Percentiles rank a stretch among this genome's conserved stretches.
Conservation (phyloP, 768 basidiomycete species). For the Sarcodon sp. region DNA sequence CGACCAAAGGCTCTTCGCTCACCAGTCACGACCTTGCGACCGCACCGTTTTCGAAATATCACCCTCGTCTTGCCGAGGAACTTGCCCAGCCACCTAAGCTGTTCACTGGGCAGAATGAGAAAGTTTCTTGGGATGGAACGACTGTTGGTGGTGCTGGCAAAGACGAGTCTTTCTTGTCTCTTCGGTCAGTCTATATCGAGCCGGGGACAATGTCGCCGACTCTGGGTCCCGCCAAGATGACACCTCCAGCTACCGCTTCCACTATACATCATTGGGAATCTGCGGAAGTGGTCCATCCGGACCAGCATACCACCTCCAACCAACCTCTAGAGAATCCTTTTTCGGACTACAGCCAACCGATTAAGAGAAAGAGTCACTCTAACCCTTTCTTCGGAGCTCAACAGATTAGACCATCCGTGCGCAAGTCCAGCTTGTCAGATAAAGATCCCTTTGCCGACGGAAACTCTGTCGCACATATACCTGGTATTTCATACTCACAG, state of each 20-base stretch:
- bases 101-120: conserved; percentile 28
- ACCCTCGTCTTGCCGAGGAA: conserved; percentile 35
- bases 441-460: conserved; percentile 33
- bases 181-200: conserved; percentile 25
- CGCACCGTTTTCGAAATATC: conserved; percentile 40
- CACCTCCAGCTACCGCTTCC: conserved; percentile 40
- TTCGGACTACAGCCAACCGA: conserved; percentile 9
- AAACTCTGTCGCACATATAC: conserved; percentile 7
- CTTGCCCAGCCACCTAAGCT: conserved; percentile 32
- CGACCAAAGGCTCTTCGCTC: conserved; percentile 29
- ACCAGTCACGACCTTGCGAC: conserved; percentile 17
- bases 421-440: conserved; percentile 3
- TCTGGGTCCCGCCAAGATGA: conserved; percentile 40
- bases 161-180: conserved; percentile 36
- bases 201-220: conserved; percentile 37
- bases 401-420: neutral
- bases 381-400: conserved; percentile 32
- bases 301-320: conserved; percentile 15
- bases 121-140: conserved; percentile 37
- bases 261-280: conserved; percentile 56
- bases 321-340: conserved; percentile 22
- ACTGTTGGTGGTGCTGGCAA: conserved; percentile 14
- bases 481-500: conserved; percentile 20
- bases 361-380: conserved; percentile 23
- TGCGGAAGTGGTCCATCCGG: conserved; percentile 44